These are phyloP conservation scores for Sclerotiophoma versabilis DNA, from an alignment of 2,329 filamentous ascomycete species.

Conservation along the genomic window DNA sequence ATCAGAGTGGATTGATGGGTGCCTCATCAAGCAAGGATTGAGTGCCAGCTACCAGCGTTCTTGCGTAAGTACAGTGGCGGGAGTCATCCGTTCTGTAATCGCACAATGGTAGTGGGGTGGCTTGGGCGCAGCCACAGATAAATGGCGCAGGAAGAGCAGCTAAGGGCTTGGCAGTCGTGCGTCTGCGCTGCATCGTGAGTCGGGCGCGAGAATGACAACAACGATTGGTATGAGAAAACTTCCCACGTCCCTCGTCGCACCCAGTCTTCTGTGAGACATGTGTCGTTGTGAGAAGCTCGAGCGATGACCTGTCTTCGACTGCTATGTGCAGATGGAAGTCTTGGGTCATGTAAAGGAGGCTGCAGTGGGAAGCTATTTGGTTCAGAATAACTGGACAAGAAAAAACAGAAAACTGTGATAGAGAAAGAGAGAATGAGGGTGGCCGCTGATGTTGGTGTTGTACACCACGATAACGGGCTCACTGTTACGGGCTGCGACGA, in stretches of 20 bases:
- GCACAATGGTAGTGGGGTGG: slow-evolving; percentile 13
- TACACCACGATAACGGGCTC: no score
- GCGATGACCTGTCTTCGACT: no score
- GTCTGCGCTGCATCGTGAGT: slow-evolving; percentile 5
- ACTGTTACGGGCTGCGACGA: no score
- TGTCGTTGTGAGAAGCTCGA: background rate
- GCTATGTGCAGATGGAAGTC: no score
- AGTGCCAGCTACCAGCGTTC: slow-evolving; percentile 5
- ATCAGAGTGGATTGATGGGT: slow-evolving; percentile 12
- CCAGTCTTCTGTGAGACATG: background rate
- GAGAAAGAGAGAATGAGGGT: no score
- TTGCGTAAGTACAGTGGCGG: slow-evolving; percentile 13
- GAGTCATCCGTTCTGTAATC: slow-evolving; percentile 6
- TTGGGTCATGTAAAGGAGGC: no score
- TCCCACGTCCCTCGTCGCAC: background rate
- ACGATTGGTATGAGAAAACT: slow-evolving; percentile 5
- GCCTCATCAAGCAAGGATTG: slow-evolving; percentile 9
- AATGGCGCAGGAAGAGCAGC: slow-evolving; percentile 19
- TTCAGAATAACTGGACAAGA: no score
- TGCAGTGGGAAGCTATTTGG: no score
- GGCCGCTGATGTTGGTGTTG: no score
- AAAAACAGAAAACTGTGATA: no score
- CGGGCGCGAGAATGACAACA: slow-evolving; percentile 4
- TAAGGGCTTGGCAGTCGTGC: slow-evolving; percentile 14
- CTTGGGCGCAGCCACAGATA: slow-evolving; percentile 18